A percentile compares a stretch with the other conserved stretches of the same genome.
These are phyloP conservation scores for Chalciporus piperatus DNA, from an alignment of 768 basidiomycete genomes.

Conservation along the genomic window DNA sequence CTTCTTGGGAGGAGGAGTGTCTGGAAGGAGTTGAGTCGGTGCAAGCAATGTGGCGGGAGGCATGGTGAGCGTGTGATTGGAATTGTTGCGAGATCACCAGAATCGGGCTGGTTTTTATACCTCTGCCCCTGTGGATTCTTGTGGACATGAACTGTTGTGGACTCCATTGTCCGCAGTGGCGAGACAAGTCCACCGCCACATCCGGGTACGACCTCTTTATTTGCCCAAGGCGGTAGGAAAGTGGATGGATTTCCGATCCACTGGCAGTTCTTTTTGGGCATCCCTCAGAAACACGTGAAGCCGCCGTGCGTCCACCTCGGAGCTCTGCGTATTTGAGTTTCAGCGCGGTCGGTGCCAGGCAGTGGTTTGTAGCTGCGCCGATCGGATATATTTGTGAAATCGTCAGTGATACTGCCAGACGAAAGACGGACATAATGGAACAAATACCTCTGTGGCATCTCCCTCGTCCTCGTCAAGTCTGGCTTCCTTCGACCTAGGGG, in stretches of 20 bases:
- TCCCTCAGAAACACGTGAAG: background rate
- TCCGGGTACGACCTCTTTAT: background rate
- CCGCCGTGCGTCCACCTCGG: background rate
- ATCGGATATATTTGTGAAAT: background rate
- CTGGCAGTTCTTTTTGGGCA: constrained; percentile 9
- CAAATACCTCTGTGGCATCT: background rate
- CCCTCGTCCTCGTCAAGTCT: constrained; percentile 3
- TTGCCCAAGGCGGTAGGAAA: background rate
- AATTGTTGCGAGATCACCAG: background rate
- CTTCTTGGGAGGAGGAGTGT: constrained; percentile 3
- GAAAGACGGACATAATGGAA: background rate
- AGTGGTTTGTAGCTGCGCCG: background rate
- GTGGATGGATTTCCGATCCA: background rate
- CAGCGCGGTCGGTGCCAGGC: background rate
- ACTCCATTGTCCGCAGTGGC: constrained; percentile 10
- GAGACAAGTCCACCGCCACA: constrained; percentile 5
- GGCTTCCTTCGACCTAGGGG: constrained; percentile 5
- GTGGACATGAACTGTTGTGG: constrained; percentile 13
- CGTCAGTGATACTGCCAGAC: background rate
- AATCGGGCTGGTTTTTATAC: constrained; percentile 11
- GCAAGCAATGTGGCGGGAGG: background rate
- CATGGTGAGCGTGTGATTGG: constrained; percentile 6
- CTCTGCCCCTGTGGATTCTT: background rate
- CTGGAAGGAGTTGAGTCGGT: constrained; percentile 5
- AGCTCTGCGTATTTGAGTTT: background rate